phyloP scores from a whole-genome alignment of 2,329 filamentous ascomycete species.

The Botryosphaeria dothidea region DNA sequence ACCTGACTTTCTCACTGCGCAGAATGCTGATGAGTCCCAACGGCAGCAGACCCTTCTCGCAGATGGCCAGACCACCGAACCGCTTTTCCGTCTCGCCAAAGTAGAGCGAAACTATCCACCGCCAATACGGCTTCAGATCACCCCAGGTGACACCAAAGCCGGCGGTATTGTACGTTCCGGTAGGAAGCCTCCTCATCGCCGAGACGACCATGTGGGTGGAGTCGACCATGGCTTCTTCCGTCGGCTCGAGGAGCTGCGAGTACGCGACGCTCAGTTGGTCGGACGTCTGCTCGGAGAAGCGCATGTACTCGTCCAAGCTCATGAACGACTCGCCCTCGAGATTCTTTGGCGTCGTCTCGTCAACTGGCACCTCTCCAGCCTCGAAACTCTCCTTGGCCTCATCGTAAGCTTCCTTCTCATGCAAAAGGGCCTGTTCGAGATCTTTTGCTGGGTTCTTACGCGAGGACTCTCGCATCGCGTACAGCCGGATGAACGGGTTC shows the following conservation, averaged over 20 bases:
- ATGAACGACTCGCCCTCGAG: conserved; percentile 45
- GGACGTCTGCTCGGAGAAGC: conserved; percentile 44
- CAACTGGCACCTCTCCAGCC: conserved; percentile 20
- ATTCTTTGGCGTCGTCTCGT: conserved; percentile 22
- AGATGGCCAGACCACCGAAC: conserved; percentile 44
- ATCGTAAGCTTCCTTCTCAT: conserved; percentile 39
- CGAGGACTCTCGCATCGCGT: conserved; percentile 38
- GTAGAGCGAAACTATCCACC: conserved; percentile 48
- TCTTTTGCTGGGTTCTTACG: conserved; percentile 20
- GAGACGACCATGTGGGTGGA: conserved; percentile 23
- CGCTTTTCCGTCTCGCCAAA: conserved; percentile 40
- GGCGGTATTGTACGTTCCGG: conserved; percentile 21
- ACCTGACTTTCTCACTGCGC: conserved; percentile 38
- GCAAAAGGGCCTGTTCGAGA: conserved; percentile 27
- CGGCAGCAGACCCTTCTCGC: conserved; percentile 43
- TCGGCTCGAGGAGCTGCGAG: conserved; percentile 33
- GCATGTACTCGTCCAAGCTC: conserved; percentile 46
- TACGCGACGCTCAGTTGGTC: conserved; percentile 39
- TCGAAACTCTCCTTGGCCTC: conserved; percentile 32
- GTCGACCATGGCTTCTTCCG: not conserved
- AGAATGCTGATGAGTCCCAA: conserved; percentile 43
- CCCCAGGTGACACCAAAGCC: not conserved
- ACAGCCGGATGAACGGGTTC: conserved; percentile 48
- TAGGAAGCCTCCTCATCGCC: conserved; percentile 22
- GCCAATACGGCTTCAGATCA: conserved; percentile 42